Base-by-base conservation (phyloP, 2,329 filamentous ascomycete species). In the Stagonosporopsis vannaccii region DNA sequence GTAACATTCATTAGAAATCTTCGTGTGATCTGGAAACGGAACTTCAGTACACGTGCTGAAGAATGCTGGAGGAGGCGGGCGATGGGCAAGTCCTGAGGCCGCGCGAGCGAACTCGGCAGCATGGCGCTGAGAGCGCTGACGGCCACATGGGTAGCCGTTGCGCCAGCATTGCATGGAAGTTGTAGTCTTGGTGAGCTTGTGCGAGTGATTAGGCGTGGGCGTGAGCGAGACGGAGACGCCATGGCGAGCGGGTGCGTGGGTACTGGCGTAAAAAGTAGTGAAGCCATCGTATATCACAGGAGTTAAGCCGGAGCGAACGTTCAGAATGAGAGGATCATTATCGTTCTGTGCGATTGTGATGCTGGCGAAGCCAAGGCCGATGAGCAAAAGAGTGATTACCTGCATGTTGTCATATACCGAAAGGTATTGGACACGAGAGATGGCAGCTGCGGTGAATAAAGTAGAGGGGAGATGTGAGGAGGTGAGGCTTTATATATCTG, bases 111-210 rank as follows among this genome's bases (percentile, higher is more conserved):
- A 48, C 6, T 36, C 19, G 17, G 20, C 30, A 4, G 37, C 37
- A 0, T 15, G 17, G 12, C 51, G 51, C 51, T 37, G 51, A 43
- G 19, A 30, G 6, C 32, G 51, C 36, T 43, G 19, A 2, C 42
- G 49, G 15, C 37, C 37, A 33, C 45, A 55, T 6, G 51, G 51
- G 11, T 55, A 55, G 0, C 45, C 52, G n/a, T 55, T 22, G 33
- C 28, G 40, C 52, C 52, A 56, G 41, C 41, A 46, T 28, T 46
- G 6, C n/a, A 51, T 15, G 4, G 41, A 45, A 2, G 44, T 45
- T 4, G 40, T 50, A 6, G 45, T 33, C 28, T 28, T 33, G 40
- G 40, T 8, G n/a, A 15, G 39, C 32, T 25, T 46, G 41, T 2
- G n/a, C n/a, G 51, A 43, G 9, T n/a, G 35, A 4, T 28, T 15